Evolutionary conservation across 2,329 filamentous ascomycete genomes (phyloP), one percentile per base, ranked within the genome.

Genomic region (Tolypocladium tundrense): DNA sequence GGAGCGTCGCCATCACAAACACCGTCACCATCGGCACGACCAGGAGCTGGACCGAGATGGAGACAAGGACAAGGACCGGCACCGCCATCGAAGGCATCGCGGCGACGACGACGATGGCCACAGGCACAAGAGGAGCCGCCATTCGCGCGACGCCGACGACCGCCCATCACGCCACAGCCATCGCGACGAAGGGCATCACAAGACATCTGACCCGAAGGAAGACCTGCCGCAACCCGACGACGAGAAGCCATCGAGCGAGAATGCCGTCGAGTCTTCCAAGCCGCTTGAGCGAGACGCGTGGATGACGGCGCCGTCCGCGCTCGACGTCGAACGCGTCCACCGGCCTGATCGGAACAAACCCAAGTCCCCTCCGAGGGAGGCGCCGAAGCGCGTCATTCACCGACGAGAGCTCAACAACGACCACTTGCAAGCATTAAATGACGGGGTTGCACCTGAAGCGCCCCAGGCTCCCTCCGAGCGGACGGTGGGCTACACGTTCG

Each of bases 231-330:
- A 79, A 4, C 80, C 78, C 1, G 75, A 83, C 41, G 80, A 83
- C 27, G 78, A 79, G 61, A 74, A 76, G 40, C 60, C 68, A 19
- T 60, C 66, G 37, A 60, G 61, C 19, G 60, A 71, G 61, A 65
- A 70, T 8, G 19, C 62, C 0, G 61, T 67, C 2, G 64, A 68
- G 8, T 54, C 60, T 0, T 51, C 67, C 5, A 71, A 68, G 59
- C 68, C 72, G 1, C 66, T 86, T 39, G 81, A 86, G 63, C 84
- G 95, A 62, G 94, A 97, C 71, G 84, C 88, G 0, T 99, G 95
- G 92, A 99, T 99, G 94, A 87, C 91, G 60, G 88, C 88, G 0
- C 91, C 93, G 0, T 90, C 89, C 0, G 85, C 87, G 0, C 74
- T 96, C 41, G 87, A 92, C 56, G 79, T 97, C 58, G 92, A 97